These are phyloP conservation scores for Colletotrichum tanaceti DNA, from an alignment of 2,329 filamentous ascomycete genomes.

Conservation along the genomic window DNA sequence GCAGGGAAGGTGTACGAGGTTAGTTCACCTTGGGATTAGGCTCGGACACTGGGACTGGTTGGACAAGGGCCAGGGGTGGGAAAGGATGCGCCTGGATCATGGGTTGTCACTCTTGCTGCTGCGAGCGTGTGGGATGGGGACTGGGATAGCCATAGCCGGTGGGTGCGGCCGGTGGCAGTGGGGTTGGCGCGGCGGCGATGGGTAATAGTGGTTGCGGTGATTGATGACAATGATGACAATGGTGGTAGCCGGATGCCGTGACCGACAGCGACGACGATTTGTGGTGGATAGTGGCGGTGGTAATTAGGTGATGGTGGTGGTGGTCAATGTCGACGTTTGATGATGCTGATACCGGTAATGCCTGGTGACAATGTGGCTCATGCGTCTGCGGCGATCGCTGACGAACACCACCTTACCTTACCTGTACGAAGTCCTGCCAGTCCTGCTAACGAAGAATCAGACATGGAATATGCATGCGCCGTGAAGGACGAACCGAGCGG, in stretches of 20 bases:
- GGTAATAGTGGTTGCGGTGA: no score
- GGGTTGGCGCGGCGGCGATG: background rate
- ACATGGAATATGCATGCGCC: slow-evolving; percentile 2
- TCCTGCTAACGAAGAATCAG: slow-evolving; percentile 17
- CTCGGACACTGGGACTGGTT: slow-evolving; percentile 11
- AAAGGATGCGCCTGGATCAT: slow-evolving; percentile 13
- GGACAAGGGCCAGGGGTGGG: slow-evolving; percentile 2
- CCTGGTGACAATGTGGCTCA: slow-evolving; percentile 37
- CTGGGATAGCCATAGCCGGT: slow-evolving; percentile 1
- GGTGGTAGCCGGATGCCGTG: background rate
- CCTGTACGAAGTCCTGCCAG: background rate
- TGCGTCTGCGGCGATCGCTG: slow-evolving; percentile 23
- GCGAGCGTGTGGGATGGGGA: background rate
- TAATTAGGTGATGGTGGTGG: no score
- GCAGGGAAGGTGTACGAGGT: background rate
- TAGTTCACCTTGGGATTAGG: slow-evolving; percentile 17
- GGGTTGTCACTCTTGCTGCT: background rate
- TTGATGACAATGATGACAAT: background rate
- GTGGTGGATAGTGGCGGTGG: background rate
- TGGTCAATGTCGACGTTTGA: no score
- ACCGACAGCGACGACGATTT: slow-evolving; percentile 3
- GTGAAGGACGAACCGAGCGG: slow-evolving; percentile 1
- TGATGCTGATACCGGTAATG: slow-evolving; percentile 29
- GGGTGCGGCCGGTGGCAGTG: slow-evolving; percentile 1
- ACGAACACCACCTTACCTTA: slow-evolving; percentile 3